Conservation (phyloP, 805 yeast species). For the Kluyveromyces wickerhamii region DNA sequence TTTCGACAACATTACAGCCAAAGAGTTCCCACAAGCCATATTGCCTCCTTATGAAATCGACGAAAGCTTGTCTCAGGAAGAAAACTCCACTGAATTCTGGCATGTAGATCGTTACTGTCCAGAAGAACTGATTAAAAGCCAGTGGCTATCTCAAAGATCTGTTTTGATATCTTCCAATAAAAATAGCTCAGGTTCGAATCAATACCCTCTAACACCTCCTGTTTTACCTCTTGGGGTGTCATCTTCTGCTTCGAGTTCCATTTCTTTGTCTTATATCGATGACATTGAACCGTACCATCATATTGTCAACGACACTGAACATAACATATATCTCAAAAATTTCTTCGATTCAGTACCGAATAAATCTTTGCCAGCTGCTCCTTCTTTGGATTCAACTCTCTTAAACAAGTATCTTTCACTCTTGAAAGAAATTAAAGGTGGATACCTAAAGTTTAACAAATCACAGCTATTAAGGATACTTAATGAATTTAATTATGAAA, state of each 20-base stretch:
- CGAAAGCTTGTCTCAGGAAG: not conserved
- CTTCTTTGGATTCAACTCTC: not conserved
- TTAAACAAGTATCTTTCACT: constrained; percentile 16
- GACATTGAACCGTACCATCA: constrained; percentile 23
- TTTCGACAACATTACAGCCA: constrained; percentile 57
- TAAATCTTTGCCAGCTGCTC: not conserved
- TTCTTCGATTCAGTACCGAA: not conserved
- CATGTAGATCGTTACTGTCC: constrained; percentile 2
- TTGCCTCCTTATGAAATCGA: constrained; percentile 5
- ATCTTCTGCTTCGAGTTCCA: constrained; percentile 12
- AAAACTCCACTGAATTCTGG: not conserved
- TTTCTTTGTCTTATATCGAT: constrained; percentile 13
- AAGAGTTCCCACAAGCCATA: constrained; percentile 40
- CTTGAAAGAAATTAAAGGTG: constrained; percentile 26
- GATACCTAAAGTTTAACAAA: constrained; percentile 27
- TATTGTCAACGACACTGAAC: constrained; percentile 16
- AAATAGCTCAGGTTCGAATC: constrained; percentile 5
- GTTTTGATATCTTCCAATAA: not conserved
- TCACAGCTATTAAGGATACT: constrained; percentile 20
- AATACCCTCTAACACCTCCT: constrained; percentile 8
- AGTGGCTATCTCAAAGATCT: constrained; percentile 3
- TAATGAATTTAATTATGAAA: constrained; percentile 20
- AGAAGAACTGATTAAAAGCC: not conserved
- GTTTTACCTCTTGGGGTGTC: constrained; percentile 11
- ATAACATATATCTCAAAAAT: constrained; percentile 6